These are phyloP conservation scores for Cryphonectria parasitica DNA, from an alignment of 2,329 filamentous ascomycete genomes.

Conservation along the genomic window DNA sequence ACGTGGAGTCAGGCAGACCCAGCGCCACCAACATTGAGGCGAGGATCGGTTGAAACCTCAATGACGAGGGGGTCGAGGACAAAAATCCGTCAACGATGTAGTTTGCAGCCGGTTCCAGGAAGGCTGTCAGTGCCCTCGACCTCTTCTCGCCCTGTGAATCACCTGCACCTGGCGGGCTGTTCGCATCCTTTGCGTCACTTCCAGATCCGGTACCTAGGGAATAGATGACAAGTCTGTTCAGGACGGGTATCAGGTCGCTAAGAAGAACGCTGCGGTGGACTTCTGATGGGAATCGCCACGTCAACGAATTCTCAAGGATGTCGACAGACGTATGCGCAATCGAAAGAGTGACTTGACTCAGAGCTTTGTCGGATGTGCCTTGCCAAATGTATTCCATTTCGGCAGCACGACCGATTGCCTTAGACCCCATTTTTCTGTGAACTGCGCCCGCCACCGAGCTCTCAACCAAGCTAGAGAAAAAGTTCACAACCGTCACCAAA, in stretches of 20 bases:
- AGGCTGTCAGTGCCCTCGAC: constrained; percentile 50
- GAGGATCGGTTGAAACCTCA: constrained; percentile 78
- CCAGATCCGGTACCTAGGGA: constrained; percentile 72
- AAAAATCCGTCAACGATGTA: constrained; percentile 80
- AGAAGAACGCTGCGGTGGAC: constrained; percentile 72
- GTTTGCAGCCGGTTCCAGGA: constrained; percentile 72
- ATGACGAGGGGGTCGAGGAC: constrained; percentile 67
- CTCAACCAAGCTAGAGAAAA: constrained; percentile 77
- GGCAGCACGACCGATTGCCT: constrained; percentile 51
- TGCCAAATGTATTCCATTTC: constrained; percentile 61
- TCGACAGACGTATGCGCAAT: constrained; percentile 79
- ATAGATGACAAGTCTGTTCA: constrained; percentile 72
- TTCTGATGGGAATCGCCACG: constrained; percentile 78
- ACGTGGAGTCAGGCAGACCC: constrained; percentile 62
- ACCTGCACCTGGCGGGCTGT: constrained; percentile 34
- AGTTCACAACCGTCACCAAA: constrained; percentile 69
- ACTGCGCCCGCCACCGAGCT: constrained; percentile 74
- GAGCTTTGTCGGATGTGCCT: constrained; percentile 76
- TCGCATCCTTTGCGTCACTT: constrained; percentile 43
- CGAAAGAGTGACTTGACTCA: constrained; percentile 71
- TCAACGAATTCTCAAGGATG: constrained; percentile 81
- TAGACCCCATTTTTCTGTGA: constrained; percentile 62
- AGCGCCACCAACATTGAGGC: constrained; percentile 68
- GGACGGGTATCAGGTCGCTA: constrained; percentile 67
- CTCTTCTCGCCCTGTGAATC: constrained; percentile 15